These are phyloP conservation scores for Bromus sterilis DNA, from an alignment of 176 grass and related monocot genomes.

Conservation along the genomic window DNA sequence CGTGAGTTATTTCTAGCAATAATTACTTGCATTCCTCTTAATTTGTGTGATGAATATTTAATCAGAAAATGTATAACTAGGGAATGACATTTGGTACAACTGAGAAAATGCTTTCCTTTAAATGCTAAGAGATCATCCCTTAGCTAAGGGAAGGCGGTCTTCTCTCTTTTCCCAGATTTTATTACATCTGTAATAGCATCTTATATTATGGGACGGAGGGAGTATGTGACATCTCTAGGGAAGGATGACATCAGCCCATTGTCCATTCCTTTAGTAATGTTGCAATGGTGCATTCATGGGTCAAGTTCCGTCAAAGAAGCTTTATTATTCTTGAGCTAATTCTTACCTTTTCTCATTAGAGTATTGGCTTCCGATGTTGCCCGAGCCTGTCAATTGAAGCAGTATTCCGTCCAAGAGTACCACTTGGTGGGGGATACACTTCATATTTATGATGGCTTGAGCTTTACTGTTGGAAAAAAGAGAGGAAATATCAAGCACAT, in stretches of 20 bases:
- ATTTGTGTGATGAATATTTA: not conserved
- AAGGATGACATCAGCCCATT: not conserved
- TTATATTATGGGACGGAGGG: no score
- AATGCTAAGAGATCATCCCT: not conserved
- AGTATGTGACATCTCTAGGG: not conserved
- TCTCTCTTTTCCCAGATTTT: not conserved
- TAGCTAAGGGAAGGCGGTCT: not conserved
- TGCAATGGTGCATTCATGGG: not conserved
- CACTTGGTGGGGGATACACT: constrained; percentile 80
- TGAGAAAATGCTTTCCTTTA: not conserved
- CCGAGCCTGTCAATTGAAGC: constrained; percentile 51
- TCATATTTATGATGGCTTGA: constrained; percentile 51
- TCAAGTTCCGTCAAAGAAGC: not conserved
- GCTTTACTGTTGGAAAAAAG: not conserved
- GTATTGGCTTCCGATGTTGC: constrained; percentile 63
- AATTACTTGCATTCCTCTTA: not conserved
- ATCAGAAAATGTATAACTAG: not conserved
- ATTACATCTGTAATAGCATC: no score
- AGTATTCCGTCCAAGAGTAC: constrained; percentile 75
- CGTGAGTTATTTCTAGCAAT: not conserved
- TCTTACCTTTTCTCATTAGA: constrained; percentile 30
- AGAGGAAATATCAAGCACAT: not conserved
- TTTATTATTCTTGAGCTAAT: constrained; percentile 20
- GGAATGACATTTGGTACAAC: not conserved
- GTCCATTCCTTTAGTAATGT: not conserved